phyloP scores from a whole-genome alignment of 805 yeast species.

The Wickerhamomyces rabaulensis region DNA sequence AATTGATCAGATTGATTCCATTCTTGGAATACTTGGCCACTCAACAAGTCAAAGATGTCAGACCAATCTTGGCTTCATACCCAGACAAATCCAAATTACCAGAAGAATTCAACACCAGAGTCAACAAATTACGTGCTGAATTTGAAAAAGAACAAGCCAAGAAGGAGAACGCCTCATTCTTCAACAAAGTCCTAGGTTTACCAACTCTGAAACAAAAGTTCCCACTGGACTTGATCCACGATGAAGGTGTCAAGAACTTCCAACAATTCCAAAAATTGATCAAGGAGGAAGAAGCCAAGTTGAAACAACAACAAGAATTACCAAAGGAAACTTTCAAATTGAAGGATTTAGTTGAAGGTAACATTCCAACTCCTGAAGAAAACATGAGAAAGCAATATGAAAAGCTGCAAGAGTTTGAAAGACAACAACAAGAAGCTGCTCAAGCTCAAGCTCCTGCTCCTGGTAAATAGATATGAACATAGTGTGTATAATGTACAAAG shows the following conservation, averaged over 20 bases:
- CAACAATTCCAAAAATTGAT: slow-evolving; percentile 74
- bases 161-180: slow-evolving; percentile 42
- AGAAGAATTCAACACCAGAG: slow-evolving; percentile 78
- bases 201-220: slow-evolving; percentile 42
- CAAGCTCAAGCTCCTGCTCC: slow-evolving; percentile 1
- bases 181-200: slow-evolving; percentile 61
- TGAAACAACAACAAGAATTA: slow-evolving; percentile 63
- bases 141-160: slow-evolving; percentile 52
- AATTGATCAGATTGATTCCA: slow-evolving; percentile 76
- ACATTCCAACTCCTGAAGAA: slow-evolving; percentile 72
- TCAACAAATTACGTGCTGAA: slow-evolving; percentile 63
- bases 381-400: slow-evolving; percentile 37
- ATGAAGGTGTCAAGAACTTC: slow-evolving; percentile 88
- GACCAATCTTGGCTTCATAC: slow-evolving; percentile 79
- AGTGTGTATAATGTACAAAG: not conserved
- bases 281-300: slow-evolving; percentile 72
- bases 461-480: slow-evolving; percentile 1
- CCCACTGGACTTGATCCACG: slow-evolving; percentile 84
- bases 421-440: slow-evolving; percentile 12
- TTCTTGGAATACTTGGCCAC: slow-evolving; percentile 93
- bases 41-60: slow-evolving; percentile 77
- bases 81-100: slow-evolving; percentile 61
- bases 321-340: slow-evolving; percentile 80
- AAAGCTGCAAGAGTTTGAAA: slow-evolving; percentile 34
- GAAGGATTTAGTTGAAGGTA: slow-evolving; percentile 81